Base-by-base conservation (phyloP, 2,329 filamentous ascomycete genomes). In the Claviceps paspali region DNA sequence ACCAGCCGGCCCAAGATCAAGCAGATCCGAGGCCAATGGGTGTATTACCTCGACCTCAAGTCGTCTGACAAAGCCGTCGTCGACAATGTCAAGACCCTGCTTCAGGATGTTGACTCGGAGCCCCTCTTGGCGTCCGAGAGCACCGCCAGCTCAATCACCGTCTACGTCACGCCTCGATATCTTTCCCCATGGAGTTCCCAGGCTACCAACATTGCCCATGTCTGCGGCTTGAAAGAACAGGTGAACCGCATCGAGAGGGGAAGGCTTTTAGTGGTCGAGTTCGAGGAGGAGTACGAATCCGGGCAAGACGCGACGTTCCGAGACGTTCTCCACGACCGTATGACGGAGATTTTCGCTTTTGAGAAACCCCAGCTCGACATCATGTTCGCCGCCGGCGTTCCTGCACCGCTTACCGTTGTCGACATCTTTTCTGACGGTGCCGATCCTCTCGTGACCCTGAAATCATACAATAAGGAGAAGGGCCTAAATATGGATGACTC, bases 101-200 rank as follows among this genome's bases (percentile, higher is more conserved):
- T 70, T 21, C 58, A 64, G 14, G 52, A 65, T 36, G 46, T 56
- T 47, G 52, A 53, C 44, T 48, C 50, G 23, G 37, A 52, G 31
- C 36, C 52, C 23, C 41, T 48, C 26, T 30, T 47, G 26, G 41
- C 50, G 18, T 43, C 56, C 12, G 48, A 51, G 28, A 50, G 45
- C 28, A 50, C 52, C 43, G 67, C 72, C 37, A 57, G 65, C 41
- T 64, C 66, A 30, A 60, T 68, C 34, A 65, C 78, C 43, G 71
- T 82, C 54, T 84, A 86, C 54, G 70, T 94, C 41, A 76, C 73
- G 33, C 88, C 88, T 15, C 75, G 88, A 47, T 82, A 82, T 49
- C 87, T 93, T 47, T 95, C 87, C 29, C 91, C 91, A 54, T 98
- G 91, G 91, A 95, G 86, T 61, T 94, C 87, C 39, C 87, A 95